These are phyloP conservation scores for Globisporangium paddicum DNA, from an alignment of 352 stramenopile genomes.

Conservation along the genomic window DNA sequence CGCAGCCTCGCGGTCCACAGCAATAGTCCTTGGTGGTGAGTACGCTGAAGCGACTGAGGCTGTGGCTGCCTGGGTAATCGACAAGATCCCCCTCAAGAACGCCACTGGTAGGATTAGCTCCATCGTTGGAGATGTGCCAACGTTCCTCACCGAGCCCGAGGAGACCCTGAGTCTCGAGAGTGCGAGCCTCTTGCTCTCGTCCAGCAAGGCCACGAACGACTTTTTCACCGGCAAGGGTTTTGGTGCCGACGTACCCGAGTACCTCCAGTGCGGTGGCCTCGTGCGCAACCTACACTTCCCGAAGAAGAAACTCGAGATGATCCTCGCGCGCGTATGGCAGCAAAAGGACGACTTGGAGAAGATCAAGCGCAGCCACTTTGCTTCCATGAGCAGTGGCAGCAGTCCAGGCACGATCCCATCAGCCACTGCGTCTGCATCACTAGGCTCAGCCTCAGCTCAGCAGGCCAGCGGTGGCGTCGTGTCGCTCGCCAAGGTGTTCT, in stretches of 20 bases:
- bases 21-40: neutral
- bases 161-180: slow-evolving; percentile 17
- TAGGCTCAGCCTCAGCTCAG: neutral
- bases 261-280: slow-evolving; percentile 55
- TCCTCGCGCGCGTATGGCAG: slow-evolving; percentile 55
- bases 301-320: slow-evolving; percentile 33
- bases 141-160: slow-evolving; percentile 53
- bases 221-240: slow-evolving; percentile 36
- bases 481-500: slow-evolving; percentile 28
- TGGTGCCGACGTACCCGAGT: slow-evolving; percentile 33
- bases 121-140: neutral
- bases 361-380: slow-evolving; percentile 22
- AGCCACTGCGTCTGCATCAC: neutral
- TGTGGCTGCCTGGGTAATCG: slow-evolving; percentile 12
- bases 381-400: neutral
- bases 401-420: neutral
- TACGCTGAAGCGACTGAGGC: slow-evolving; percentile 16
- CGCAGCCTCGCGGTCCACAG: neutral
- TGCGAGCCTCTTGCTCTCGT: slow-evolving; percentile 1
- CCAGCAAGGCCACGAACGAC: slow-evolving; percentile 15
- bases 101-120: neutral
- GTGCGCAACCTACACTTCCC: slow-evolving; percentile 55
- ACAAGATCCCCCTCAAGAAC: slow-evolving; percentile 19
- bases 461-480: slow-evolving; percentile 5
- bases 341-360: slow-evolving; percentile 53